These are phyloP conservation scores for Cryptosporidium viatorum DNA, from an alignment of 169 alveolate genomes.

Conservation along the genomic window DNA sequence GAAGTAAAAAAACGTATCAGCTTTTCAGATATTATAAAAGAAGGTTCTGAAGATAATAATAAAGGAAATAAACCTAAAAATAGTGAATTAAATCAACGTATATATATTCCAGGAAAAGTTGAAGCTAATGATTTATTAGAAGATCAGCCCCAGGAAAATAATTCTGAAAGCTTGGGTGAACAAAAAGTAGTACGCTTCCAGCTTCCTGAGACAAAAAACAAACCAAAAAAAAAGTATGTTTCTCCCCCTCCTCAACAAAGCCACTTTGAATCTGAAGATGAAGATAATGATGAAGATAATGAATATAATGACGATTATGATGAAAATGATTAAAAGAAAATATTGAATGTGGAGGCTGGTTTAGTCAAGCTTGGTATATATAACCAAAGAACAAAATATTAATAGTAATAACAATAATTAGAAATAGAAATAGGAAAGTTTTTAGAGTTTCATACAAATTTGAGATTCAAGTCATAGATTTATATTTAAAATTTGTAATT, in stretches of 20 bases:
- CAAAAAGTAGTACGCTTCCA: constrained; percentile 28
- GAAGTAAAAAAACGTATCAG: background rate
- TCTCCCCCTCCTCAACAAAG: constrained; percentile 57
- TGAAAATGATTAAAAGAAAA: background rate
- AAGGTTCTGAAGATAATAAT: background rate
- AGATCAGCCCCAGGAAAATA: background rate
- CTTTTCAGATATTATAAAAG: background rate
- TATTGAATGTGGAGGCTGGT: no score
- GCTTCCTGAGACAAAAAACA: constrained; percentile 11
- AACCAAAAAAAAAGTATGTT: constrained; percentile 15
- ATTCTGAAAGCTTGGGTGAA: background rate
- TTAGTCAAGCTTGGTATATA: no score
- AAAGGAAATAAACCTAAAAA: background rate
- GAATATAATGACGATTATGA: background rate
- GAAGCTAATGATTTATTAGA: constrained; percentile 8
- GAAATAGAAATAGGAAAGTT: background rate
- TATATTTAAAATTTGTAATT: background rate
- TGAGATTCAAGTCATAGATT: background rate
- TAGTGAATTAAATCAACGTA: background rate
- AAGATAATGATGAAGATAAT: background rate
- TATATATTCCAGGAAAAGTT: background rate
- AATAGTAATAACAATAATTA: no score
- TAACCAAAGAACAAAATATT: background rate
- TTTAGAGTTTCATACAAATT: background rate
- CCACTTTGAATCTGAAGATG: background rate